Base-by-base conservation (phyloP, 2,329 filamentous ascomycete genomes). In the Passalora sequoiae region DNA sequence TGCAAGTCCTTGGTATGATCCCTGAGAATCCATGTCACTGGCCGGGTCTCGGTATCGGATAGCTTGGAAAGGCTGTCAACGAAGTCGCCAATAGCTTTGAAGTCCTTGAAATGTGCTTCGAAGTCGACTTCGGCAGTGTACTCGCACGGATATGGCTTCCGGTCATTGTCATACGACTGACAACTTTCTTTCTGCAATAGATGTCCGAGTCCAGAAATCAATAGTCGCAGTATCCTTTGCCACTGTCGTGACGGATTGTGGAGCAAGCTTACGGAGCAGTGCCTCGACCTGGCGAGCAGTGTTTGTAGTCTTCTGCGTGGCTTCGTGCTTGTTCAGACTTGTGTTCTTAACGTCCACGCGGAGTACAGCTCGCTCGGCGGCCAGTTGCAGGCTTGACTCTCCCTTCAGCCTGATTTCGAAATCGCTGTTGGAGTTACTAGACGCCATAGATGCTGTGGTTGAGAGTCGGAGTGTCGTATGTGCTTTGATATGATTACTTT, bases 131-230 rank as follows among this genome's bases (percentile, higher is more conserved):
- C 16, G n/a, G 46, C 46, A 13, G 37, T 39, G 22, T 9, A 28
- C 25, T 39, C 15, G 15, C 5, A 16, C 12, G 25, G 24, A 7
- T 19, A 17, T 15, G 28, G 7, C 9, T 9, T 19, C 20, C 13
- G 22, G 3, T 30, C 13, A 13, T 29, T 2, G 13, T 35, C 10
- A 38, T 37, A 27, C 10, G 31, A 36, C 6, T 17, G 40, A 10
- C 8, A 16, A 13, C 9, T 28, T 35, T n/a, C 12, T 48, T 22
- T 48, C 46, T 5, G 21, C 42, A n/a, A 48, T 17, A 3, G 46
- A 48, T 6, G 46, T 48, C 2, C 46, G 36, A n/a, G 22, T 48
- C 46, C 40, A 44, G 37, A 37, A 31, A 22, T 48, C 46, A 16
- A 44, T 30, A 3, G 28, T 10, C 4, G 44, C 44, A 4, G 9